These are phyloP conservation scores for Podospora anserina DNA, from an alignment of 495 filamentous ascomycete species.

Conservation along the genomic window DNA sequence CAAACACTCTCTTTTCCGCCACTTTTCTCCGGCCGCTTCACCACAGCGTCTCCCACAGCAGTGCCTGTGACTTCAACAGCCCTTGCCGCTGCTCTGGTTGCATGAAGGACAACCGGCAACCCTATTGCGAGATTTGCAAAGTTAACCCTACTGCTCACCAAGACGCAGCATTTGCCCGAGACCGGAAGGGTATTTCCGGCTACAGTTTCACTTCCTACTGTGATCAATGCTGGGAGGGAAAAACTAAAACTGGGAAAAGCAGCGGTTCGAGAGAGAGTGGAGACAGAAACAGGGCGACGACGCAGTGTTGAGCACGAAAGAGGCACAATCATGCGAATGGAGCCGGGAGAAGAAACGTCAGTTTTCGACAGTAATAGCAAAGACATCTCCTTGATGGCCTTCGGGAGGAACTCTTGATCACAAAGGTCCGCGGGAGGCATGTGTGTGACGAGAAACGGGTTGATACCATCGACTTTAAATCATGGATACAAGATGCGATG, in stretches of 20 bases:
- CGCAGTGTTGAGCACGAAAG: too few species aligned
- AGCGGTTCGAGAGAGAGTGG: not conserved
- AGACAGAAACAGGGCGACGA: too few species aligned
- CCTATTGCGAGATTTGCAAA: not conserved
- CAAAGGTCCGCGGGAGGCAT: not conserved
- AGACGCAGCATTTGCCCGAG: not conserved
- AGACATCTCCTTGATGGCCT: not conserved
- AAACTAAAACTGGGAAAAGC: not conserved
- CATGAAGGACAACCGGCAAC: not conserved
- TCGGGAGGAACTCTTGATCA: not conserved
- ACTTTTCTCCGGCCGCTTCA: not conserved
- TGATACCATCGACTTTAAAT: not conserved
- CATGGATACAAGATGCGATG: too few species aligned
- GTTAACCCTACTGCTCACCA: not conserved
- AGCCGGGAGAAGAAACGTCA: not conserved
- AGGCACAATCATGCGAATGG: not conserved
- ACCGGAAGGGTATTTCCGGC: not conserved
- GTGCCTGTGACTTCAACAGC: not conserved
- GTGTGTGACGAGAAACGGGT: not conserved
- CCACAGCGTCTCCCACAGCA: not conserved
- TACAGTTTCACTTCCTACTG: not conserved
- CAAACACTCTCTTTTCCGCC: not conserved
- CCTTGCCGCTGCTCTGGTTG: not conserved
- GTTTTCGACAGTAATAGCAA: not conserved
- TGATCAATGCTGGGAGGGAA: not conserved